Base-by-base conservation (phyloP, 2,329 filamentous ascomycete species). In the Penicillium sp. region DNA sequence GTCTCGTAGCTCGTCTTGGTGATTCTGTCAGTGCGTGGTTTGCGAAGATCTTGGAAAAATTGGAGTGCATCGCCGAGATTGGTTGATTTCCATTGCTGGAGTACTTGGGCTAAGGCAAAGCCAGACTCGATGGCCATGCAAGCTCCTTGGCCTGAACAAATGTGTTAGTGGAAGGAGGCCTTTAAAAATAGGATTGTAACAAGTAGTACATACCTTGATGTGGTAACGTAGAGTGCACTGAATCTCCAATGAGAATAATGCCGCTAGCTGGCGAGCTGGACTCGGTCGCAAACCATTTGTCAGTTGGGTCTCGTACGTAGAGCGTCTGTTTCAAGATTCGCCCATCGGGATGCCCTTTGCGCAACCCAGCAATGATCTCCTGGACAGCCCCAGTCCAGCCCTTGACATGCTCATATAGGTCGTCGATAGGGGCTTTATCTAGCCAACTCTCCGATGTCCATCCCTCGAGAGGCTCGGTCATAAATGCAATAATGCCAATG, bases 381-480 rank as follows among this genome's bases (percentile, higher is more conserved):
- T 71, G 68, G 8, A 71, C 66, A 26, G 65, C 63, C 3, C 57
- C 58, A 16, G 62, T 64, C 70, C 70, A 72, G 54, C 68, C 68
- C 18, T 64, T 63, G 21, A 70, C 66, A 49, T 72, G 70, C 30
- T 65, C 66, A 6, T 71, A 60, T 35, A 73, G 55, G 46, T 63
- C 66, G 48, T 69, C 66, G 14, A 72, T 68, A 55, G 64, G 61
- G 2, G 65, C 65, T 28, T 63, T 63, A 3, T 66, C 65, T 58
- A 72, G 64, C 70, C 70, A 73, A 23, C 62, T 68, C 58, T 71
- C 69, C 4, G 68, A 69, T 21, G 65, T 68, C 70, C 69, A 73
- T 3, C 61, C 49, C 30, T 72, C 69, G 4, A 73, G 61, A 2
- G 70, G 59, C 61, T 73, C 71, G 3, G 69, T 69, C 69, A 72